Percentiles rank a stretch among this genome's conserved stretches.
Conservation (phyloP, 208 protist species). For the Leishmania braziliensis region DNA sequence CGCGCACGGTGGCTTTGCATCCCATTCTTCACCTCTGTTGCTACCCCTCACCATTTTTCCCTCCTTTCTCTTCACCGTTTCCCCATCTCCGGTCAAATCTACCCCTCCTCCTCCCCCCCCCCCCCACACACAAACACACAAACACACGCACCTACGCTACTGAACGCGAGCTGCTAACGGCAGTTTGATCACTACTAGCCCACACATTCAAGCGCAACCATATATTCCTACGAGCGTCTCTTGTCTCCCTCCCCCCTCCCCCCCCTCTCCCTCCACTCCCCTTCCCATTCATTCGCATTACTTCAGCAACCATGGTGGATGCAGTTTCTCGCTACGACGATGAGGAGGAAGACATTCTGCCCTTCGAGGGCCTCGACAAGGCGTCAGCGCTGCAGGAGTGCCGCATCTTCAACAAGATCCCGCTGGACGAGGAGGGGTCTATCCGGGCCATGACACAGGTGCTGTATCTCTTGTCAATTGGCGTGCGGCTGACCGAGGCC, state of each 20-base stretch:
- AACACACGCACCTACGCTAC: not conserved
- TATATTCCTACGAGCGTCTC: not conserved
- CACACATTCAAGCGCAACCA: conserved; percentile 1
- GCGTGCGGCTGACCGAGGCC: conserved; percentile 87
- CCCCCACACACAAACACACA: not conserved
- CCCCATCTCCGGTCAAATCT: not conserved
- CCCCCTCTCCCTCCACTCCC: too few relatives aligned
- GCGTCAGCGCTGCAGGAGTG: conserved; percentile 94
- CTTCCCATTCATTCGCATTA: not conserved
- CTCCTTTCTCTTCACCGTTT: not conserved
- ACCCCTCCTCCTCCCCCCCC: not conserved
- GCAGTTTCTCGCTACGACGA: conserved; percentile 56
- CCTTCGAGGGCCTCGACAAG: conserved; percentile 95
- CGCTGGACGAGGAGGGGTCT: conserved; percentile 89
- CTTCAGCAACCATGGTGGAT: conserved; percentile 17
- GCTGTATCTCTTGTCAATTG: conserved; percentile 95
- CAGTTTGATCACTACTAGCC: not conserved
- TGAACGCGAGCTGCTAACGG: not conserved
- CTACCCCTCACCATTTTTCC: not conserved
- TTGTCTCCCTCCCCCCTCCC: not conserved
- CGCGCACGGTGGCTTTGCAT: not conserved
- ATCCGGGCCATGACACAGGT: conserved; percentile 94
- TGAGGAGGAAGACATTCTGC: conserved; percentile 79
- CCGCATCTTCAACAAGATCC: conserved; percentile 94
- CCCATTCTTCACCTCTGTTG: not conserved